Evolutionary conservation across 495 filamentous ascomycete genomes (phyloP), one percentile per base, ranked within the genome.

Genomic region (Lentithecium fluviatile): DNA sequence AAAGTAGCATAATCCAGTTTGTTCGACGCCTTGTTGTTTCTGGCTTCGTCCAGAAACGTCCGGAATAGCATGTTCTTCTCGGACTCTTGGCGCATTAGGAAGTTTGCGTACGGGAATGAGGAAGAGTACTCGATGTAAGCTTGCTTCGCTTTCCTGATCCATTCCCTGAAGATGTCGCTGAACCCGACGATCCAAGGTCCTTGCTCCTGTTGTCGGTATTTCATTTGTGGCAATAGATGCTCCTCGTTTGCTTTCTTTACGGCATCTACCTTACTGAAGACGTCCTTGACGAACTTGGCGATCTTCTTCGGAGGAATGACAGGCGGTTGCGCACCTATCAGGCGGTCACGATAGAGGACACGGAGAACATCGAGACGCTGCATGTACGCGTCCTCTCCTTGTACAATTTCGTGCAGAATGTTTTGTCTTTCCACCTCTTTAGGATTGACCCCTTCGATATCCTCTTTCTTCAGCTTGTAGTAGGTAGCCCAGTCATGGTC

Each of bases 141-240:
- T 5, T 76, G 74, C 74, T 87, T 90, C 1, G 95, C 94, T 74
- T 97, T 97, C 50, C 94, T 83, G 65, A 99, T 95, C 94, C 94
- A 99, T 74, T 99, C 95, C 58, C 94, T 80, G 77, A 99, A 99
- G 54, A 99, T 91, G 65, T 97, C 94, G 69, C 91, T 96, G 73
- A 97, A 96, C 8, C 95, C 94, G 45, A 82, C 80, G 59, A 99
- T 86, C 80, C 90, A 97, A 0, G 94, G 94, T 0, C 95, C 94
- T 71, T 99, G 92, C 69, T 97, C 94, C 65, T 93, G 88, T 72
- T 99, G 94, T 29, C 95, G 87, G 70, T 97, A 99, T 63, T 97
- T 97, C 65, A 99, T 80, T 72, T 97, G 94, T 1, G 95, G 87
- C 13, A 99, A 76, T n/a, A 99, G 81, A 74, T 90, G 85, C 53